Conservation (phyloP, 495 filamentous ascomycete species). For the Usnea hakonensis region DNA sequence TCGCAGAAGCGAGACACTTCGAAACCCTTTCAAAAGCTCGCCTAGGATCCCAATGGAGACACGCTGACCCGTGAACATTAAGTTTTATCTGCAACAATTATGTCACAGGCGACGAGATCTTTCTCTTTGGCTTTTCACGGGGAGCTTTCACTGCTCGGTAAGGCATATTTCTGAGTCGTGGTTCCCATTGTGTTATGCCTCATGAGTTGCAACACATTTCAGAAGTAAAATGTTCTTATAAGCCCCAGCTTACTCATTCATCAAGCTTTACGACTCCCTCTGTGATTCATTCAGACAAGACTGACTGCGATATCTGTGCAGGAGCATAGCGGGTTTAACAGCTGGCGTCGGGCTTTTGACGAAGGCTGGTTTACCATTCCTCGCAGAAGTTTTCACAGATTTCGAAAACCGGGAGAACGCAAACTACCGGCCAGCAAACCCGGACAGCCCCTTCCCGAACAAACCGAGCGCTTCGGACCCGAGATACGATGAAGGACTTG, state of each 20-base stretch:
- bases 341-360: conserved; percentile 43
- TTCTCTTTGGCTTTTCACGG: conserved; percentile 53
- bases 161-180: no score
- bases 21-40: not conserved
- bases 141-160: conserved; percentile 52
- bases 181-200: no score
- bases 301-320: no score
- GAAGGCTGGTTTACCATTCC: conserved; percentile 35
- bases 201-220: no score
- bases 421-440: conserved; percentile 37
- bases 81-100: conserved; percentile 27
- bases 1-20: not conserved
- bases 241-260: no score
- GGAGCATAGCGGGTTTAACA: conserved; percentile 47
- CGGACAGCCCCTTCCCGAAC: conserved; percentile 47
- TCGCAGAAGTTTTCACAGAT: conserved; percentile 41
- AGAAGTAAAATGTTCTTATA: no score
- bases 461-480: conserved; percentile 38
- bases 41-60: not conserved
- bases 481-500: conserved; percentile 20
- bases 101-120: conserved; percentile 47
- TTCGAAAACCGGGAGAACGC: conserved; percentile 35
- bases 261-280: no score
- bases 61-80: conserved; percentile 32
- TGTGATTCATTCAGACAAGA: no score